Evolutionary conservation across 2,329 filamentous ascomycete genomes (phyloP).

Genomic region (Lomentospora prolificans): DNA sequence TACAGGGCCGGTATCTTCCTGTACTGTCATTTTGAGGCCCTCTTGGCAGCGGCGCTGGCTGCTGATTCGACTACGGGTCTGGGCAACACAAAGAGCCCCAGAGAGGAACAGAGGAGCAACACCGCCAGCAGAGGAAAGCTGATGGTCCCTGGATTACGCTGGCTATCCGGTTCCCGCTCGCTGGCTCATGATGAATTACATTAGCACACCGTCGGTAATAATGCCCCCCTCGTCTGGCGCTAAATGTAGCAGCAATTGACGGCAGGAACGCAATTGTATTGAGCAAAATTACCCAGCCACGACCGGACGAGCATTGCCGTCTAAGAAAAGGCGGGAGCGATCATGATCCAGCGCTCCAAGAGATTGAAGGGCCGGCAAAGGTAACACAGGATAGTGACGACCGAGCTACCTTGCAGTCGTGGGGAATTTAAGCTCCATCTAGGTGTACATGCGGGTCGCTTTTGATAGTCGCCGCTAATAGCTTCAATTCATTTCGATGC

Average conservation of each 20-base stretch:
- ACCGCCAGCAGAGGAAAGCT: too few species aligned
- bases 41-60: conserved; percentile 1
- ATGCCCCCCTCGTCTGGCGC: too few species aligned
- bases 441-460: not conserved
- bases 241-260: too few species aligned
- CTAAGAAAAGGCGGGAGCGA: too few species aligned
- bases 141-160: not conserved
- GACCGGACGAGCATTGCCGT: not conserved
- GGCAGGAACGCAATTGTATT: too few species aligned
- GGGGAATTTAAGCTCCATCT: not conserved
- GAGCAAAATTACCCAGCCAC: not conserved
- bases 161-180: not conserved
- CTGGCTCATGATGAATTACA: too few species aligned
- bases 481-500: not conserved
- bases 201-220: too few species aligned
- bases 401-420: not conserved
- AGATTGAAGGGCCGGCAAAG: not conserved
- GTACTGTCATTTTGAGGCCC: conserved; percentile 7
- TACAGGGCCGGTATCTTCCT: too few species aligned
- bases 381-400: not conserved
- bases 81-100: too few species aligned
- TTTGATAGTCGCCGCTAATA: too few species aligned
- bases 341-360: too few species aligned
- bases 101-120: too few species aligned
- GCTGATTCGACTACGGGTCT: not conserved